phyloP scores from a whole-genome alignment of 129 eudicot species.

The Oenanthe sinensis region DNA sequence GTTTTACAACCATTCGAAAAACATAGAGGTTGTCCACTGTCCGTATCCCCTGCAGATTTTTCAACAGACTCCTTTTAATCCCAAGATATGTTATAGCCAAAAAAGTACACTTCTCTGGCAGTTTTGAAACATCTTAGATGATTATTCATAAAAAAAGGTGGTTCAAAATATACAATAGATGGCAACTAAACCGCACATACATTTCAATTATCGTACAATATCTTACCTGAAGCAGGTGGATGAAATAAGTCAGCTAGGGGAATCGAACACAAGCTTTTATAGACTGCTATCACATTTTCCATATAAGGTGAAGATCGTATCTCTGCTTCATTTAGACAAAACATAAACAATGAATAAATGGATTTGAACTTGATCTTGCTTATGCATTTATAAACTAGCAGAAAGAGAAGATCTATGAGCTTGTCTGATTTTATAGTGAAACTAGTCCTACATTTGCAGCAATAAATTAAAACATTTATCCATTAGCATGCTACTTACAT shows the following conservation, averaged over 20 bases:
- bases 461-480: neutral
- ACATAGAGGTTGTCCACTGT: slow-evolving; percentile 15
- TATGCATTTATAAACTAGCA: neutral
- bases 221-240: slow-evolving; percentile 40
- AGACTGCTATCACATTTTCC: slow-evolving; percentile 58
- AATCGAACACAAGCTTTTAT: slow-evolving; percentile 44
- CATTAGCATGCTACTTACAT: neutral
- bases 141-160: neutral
- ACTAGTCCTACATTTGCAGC: neutral
- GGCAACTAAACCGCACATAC: neutral
- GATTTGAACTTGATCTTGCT: neutral
- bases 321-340: slow-evolving; percentile 34
- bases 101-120: slow-evolving; percentile 6
- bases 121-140: slow-evolving; percentile 21
- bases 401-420: neutral
- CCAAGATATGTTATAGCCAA: slow-evolving; percentile 18
- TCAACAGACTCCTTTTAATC: slow-evolving; percentile 14
- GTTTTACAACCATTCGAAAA: neutral
- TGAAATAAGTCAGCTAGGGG: slow-evolving; percentile 13
- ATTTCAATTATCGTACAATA: neutral
- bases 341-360: neutral
- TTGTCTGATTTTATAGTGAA: neutral
- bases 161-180: slow-evolving; percentile 1
- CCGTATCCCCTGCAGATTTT: slow-evolving; percentile 25
- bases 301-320: slow-evolving; percentile 48